Base-by-base conservation (phyloP, 1,139 yeast genomes). In the Meyerozyma smithsonii region DNA sequence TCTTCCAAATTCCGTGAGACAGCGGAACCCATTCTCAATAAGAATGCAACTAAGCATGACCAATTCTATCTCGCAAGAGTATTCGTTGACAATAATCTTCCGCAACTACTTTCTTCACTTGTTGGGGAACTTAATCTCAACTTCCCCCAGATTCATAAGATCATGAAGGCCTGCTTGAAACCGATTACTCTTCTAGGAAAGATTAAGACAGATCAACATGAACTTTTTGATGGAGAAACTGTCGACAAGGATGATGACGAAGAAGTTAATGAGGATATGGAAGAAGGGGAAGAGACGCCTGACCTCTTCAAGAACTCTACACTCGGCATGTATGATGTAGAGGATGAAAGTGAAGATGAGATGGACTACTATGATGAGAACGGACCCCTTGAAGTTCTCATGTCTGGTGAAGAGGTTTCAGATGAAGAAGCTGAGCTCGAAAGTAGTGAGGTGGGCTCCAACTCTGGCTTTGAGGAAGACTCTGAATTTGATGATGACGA, bases 261-360 rank as follows among this genome's bases (percentile, higher is more conserved):
- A 36, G 84, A 81, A 28, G 63, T 57, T 8, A 61, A 61, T 5
- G 67, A 62, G 30, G 84, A 74, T 38, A 74, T 73, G 11, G 52
- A 48, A 5, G 79, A 66, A n/a, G 79, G 70, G 5, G 94, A 82
- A 34, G 87, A 79, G 25, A 77, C 89, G 0, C 90, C 95, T 0
- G 95, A 89, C 56, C 69, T 90, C 53, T 82, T 89, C 60, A 72
- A 84, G 39, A 88, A 90, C 56, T 89, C 97, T 0, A 87, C 97
- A 0, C 69, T 90, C 39, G 97, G 97, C 2, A 89, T 90, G 96
- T 90, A 85, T 56, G 97, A 90, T 51, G 81, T 86, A 38, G 95
- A 85, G 39, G 74, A 79, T 32, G 88, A 82, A 46, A 81, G 83
- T 39, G 90, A 84, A 36, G 71, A 58, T 21, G 66, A 56, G 24